Percentiles rank a stretch among this genome's conserved stretches.
These are phyloP conservation scores for Dipteronia dyeriana DNA, from an alignment of 345 rosid genomes.

Conservation along the genomic window DNA sequence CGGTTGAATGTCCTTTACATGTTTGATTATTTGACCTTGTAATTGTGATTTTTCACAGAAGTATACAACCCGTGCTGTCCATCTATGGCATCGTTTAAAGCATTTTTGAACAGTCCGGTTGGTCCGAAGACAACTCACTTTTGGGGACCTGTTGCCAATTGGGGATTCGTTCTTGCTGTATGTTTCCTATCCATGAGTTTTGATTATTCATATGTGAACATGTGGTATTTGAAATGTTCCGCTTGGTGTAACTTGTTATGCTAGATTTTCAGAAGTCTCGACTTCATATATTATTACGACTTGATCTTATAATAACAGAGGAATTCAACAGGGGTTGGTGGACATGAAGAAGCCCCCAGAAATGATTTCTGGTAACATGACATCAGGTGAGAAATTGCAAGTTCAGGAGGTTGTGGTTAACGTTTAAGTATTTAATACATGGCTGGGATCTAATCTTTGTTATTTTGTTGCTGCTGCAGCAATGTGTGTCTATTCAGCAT, in stretches of 20 bases:
- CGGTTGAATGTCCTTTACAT: background rate
- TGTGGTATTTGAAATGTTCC: slow-evolving; percentile 2
- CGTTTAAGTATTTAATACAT: background rate
- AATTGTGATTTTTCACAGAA: slow-evolving; percentile 12
- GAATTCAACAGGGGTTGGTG: slow-evolving; percentile 65
- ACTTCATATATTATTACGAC: slow-evolving; percentile 2
- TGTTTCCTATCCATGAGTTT: slow-evolving; percentile 29
- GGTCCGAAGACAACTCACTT: slow-evolving; percentile 91
- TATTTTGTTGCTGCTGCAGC: slow-evolving; percentile 38
- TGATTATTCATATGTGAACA: background rate
- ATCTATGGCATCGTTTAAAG: slow-evolving; percentile 65
- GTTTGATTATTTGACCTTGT: background rate
- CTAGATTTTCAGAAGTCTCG: background rate
- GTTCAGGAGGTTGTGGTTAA: background rate
- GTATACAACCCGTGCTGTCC: slow-evolving; percentile 9
- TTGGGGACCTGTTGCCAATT: slow-evolving; percentile 90
- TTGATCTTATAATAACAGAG: slow-evolving; percentile 14
- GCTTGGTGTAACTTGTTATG: background rate
- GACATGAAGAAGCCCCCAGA: slow-evolving; percentile 97
- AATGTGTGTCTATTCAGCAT: slow-evolving; percentile 76
- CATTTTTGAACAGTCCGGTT: slow-evolving; percentile 80
- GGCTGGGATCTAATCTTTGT: slow-evolving; percentile 9
- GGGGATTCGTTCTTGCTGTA: slow-evolving; percentile 89
- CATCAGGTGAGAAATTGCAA: slow-evolving; percentile 43
- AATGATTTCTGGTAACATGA: slow-evolving; percentile 90